Conservation (phyloP, 2,329 filamentous ascomycete species). For the Amauroascus niger region DNA sequence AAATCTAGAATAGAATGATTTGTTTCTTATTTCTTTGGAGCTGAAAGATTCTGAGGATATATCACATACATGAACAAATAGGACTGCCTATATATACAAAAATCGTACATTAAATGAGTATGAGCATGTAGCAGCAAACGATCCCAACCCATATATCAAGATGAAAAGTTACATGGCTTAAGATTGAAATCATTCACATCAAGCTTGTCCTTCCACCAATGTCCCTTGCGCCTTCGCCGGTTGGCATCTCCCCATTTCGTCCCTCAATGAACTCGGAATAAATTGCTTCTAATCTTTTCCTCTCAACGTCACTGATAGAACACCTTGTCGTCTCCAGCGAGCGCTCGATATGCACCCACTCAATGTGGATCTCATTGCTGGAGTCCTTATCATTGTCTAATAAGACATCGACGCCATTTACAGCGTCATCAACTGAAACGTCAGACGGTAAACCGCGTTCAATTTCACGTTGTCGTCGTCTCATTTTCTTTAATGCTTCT, state of each 20-base stretch:
- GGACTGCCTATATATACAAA: too few species aligned
- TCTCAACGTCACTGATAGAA: slow-evolving; percentile 73
- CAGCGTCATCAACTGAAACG: slow-evolving; percentile 20
- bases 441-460: slow-evolving; percentile 29
- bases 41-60: too few species aligned
- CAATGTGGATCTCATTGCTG: slow-evolving; percentile 64
- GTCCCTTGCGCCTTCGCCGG: slow-evolving; percentile 82
- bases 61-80: not conserved
- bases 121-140: too few species aligned
- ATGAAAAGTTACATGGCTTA: too few species aligned
- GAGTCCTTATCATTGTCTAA: slow-evolving; percentile 25
- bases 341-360: slow-evolving; percentile 71
- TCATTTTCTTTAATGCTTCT: slow-evolving; percentile 62
- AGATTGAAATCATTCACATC: slow-evolving; percentile 51
- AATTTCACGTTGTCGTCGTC: slow-evolving; percentile 52
- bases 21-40: too few species aligned
- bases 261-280: slow-evolving; percentile 90
- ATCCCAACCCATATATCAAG: too few species aligned
- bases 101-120: too few species aligned
- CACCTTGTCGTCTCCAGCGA: slow-evolving; percentile 67
- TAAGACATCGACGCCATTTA: slow-evolving; percentile 7
- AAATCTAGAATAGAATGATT: too few species aligned
- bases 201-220: slow-evolving; percentile 86
- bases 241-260: slow-evolving; percentile 88
- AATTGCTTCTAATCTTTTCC: slow-evolving; percentile 62